A percentile compares a stretch with the other conserved stretches of the same genome.
phyloP scores from a whole-genome alignment of 2,329 filamentous ascomycete genomes.

The Didymella pinodella region DNA sequence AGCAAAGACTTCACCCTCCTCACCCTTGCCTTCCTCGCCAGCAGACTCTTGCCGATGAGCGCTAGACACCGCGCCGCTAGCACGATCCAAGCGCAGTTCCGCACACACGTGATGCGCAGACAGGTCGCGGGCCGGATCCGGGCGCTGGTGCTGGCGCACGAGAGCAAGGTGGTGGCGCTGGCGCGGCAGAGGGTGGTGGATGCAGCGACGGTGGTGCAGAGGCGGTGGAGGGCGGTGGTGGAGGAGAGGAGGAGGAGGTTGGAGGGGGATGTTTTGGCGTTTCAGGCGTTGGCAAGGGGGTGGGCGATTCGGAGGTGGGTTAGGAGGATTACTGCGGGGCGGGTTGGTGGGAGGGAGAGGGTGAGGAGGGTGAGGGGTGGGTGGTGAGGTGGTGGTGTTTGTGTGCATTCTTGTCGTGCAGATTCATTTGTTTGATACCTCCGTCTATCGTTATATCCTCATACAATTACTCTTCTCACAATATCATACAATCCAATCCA shows the following conservation, averaged over 20 bases:
- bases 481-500: no score
- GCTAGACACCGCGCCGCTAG: constrained; percentile 60
- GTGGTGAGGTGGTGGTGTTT: constrained; percentile 32
- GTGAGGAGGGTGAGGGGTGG: constrained; percentile 48
- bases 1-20: constrained; percentile 64
- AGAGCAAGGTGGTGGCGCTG: constrained; percentile 59
- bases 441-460: no score
- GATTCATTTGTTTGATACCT: no score
- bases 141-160: constrained; percentile 54
- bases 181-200: constrained; percentile 52
- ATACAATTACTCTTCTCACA: no score
- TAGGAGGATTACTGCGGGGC: constrained; percentile 36
- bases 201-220: constrained; percentile 56
- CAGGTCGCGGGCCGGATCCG: constrained; percentile 46
- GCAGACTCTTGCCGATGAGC: constrained; percentile 62
- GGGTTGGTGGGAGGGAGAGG: constrained; percentile 44
- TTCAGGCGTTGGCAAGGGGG: constrained; percentile 56
- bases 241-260: constrained; percentile 47
- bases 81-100: constrained; percentile 62
- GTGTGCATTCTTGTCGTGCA: no score
- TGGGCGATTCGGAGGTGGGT: constrained; percentile 50
- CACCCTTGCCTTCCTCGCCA: constrained; percentile 67
- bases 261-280: constrained; percentile 48
- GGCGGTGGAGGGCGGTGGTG: constrained; percentile 53
- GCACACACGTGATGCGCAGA: constrained; percentile 46